Conservation (phyloP, 257 asterid genomes). For the Ehretia macrophylla region DNA sequence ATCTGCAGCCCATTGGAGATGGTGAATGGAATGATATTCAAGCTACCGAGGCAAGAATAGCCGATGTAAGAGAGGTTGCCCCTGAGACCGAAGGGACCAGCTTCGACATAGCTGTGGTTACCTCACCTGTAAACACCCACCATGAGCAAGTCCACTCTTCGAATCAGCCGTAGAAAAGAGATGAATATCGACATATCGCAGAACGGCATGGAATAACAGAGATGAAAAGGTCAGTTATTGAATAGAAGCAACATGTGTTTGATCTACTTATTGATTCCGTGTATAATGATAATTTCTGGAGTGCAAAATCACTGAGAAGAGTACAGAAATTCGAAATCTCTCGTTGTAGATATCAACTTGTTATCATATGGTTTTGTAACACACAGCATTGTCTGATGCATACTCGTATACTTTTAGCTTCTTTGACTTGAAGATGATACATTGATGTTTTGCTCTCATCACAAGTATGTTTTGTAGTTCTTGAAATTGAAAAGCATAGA, state of each 20-base stretch:
- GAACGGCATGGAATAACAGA: not conserved
- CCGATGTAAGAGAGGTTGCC: conserved; percentile 86
- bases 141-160: conserved; percentile 52
- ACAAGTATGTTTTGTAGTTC: too few relatives aligned
- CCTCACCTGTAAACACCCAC: conserved; percentile 44
- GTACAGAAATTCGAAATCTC: not conserved
- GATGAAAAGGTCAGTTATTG: not conserved
- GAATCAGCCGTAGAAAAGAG: conserved; percentile 43
- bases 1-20: conserved; percentile 54
- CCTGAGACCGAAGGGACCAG: conserved; percentile 56
- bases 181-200: not conserved
- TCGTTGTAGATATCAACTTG: not conserved
- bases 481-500: too few relatives aligned
- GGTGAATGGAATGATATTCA: conserved; percentile 95
- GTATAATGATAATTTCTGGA: not conserved
- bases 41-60: conserved; percentile 71
- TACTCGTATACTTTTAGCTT: not conserved
- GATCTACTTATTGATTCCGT: not conserved
- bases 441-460: too few relatives aligned
- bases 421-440: not conserved
- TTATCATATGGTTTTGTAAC: not conserved
- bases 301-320: not conserved
- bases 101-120: conserved; percentile 73
- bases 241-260: not conserved
- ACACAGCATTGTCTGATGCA: not conserved